Percentiles rank a stretch among this genome's conserved stretches.
Conservation (phyloP, 2,329 filamentous ascomycete genomes). For the Raffaelea deltoideospora region DNA sequence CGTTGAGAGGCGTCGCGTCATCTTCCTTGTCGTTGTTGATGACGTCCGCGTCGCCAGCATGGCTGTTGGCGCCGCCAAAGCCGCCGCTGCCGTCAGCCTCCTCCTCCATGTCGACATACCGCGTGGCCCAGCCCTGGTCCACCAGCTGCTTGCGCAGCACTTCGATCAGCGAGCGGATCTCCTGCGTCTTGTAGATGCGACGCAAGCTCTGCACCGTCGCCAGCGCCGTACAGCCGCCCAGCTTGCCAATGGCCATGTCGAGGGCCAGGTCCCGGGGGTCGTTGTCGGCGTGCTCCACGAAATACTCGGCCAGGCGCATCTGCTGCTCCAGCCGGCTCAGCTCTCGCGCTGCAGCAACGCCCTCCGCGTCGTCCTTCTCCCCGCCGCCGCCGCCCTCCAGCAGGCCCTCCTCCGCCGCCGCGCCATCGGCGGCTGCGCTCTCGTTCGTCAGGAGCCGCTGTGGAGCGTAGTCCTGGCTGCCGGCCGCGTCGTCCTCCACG, state of each 20-base stretch:
- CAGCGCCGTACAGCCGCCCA: slow-evolving; percentile 47
- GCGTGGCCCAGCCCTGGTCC: slow-evolving; percentile 60
- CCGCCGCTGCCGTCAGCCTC: slow-evolving; percentile 27
- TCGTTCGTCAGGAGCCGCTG: slow-evolving; percentile 17
- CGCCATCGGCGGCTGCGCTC: slow-evolving; percentile 15
- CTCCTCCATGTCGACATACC: slow-evolving; percentile 46
- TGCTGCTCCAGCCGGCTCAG: slow-evolving; percentile 48
- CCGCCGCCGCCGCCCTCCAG: slow-evolving; percentile 8
- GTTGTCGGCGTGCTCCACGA: slow-evolving; percentile 45
- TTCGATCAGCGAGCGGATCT: slow-evolving; percentile 57
- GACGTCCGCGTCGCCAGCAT: slow-evolving; percentile 21
- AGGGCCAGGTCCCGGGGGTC: slow-evolving; percentile 47
- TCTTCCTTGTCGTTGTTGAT: slow-evolving; percentile 24
- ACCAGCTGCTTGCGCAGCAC: slow-evolving; percentile 59
- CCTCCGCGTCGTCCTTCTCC: slow-evolving; percentile 13
- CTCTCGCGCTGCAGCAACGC: slow-evolving; percentile 25
- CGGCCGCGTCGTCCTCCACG: slow-evolving; percentile 25
- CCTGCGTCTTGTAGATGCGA: slow-evolving; percentile 45
- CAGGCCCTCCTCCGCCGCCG: slow-evolving; percentile 8
- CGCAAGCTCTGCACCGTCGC: slow-evolving; percentile 50
- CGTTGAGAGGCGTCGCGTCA: slow-evolving; percentile 41
- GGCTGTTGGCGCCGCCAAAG: slow-evolving; percentile 21
- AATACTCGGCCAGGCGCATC: slow-evolving; percentile 51
- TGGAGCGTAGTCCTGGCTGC: slow-evolving; percentile 16
- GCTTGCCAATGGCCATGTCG: slow-evolving; percentile 52